Conservation (phyloP, 2,329 filamentous ascomycete species). For the Raffaelea ambrosiae region DNA sequence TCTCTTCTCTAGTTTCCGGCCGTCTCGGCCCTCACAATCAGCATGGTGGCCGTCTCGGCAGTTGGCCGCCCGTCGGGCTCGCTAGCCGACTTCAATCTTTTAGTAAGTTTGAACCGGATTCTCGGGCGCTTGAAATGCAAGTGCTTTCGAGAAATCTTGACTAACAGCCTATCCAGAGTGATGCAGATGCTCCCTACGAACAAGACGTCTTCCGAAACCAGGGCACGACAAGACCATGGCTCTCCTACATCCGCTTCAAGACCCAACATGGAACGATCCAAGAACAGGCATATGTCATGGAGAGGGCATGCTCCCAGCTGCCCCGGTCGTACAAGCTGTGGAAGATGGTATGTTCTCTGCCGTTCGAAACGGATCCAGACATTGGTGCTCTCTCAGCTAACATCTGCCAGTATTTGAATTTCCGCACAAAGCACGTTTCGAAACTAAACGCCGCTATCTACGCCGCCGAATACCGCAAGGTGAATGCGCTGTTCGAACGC, state of each 20-base stretch:
- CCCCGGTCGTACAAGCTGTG: constrained; percentile 96
- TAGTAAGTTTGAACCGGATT: constrained; percentile 4
- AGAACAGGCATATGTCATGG: constrained; percentile 81
- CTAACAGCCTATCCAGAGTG: constrained; percentile 28
- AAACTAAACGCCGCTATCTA: constrained; percentile 77
- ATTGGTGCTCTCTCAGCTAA: constrained; percentile 10
- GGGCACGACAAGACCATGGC: constrained; percentile 85
- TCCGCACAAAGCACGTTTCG: constrained; percentile 72
- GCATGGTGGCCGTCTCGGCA: no score
- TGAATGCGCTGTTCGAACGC: constrained; percentile 89
- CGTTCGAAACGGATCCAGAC: not conserved
- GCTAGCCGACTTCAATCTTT: constrained; percentile 8
- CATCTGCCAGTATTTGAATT: constrained; percentile 62
- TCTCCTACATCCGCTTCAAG: constrained; percentile 90
- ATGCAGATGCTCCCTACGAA: constrained; percentile 92
- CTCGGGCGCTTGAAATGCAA: not conserved
- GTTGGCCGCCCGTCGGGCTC: not conserved
- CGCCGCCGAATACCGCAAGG: constrained; percentile 77
- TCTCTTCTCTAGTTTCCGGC: no score
- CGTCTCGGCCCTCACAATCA: no score
- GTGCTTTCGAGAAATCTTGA: not conserved
- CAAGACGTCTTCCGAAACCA: constrained; percentile 85
- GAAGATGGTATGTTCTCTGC: constrained; percentile 65
- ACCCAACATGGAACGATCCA: constrained; percentile 72
- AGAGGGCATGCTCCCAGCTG: constrained; percentile 81